These are phyloP conservation scores for Suhomyces kunorum DNA, from an alignment of 1,139 yeast genomes.

Conservation along the genomic window DNA sequence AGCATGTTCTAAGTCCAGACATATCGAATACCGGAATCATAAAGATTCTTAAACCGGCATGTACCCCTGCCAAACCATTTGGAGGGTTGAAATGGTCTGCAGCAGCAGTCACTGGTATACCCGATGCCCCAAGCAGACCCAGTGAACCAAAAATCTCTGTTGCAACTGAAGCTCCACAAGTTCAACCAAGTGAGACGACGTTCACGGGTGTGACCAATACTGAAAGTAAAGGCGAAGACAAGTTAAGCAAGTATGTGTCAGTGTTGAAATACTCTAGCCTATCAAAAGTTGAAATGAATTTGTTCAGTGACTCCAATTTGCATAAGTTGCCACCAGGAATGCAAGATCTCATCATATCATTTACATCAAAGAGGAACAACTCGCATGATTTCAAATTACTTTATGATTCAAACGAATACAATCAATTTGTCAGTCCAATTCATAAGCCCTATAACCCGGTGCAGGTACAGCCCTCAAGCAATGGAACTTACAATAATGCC, in stretches of 20 bases:
- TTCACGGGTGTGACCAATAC: background rate
- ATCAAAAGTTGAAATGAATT: constrained; percentile 33
- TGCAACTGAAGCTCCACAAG: background rate
- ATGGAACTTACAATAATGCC: constrained; percentile 8
- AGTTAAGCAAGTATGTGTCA: constrained; percentile 23
- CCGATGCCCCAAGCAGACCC: constrained; percentile 6
- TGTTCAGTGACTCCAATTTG: constrained; percentile 44
- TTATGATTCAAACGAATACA: constrained; percentile 26
- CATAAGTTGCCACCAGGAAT: constrained; percentile 69
- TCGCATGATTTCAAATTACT: constrained; percentile 30
- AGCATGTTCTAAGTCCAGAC: constrained; percentile 18
- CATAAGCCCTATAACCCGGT: constrained; percentile 44
- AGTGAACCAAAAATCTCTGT: background rate
- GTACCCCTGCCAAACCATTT: constrained; percentile 63
- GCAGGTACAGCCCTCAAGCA: constrained; percentile 28
- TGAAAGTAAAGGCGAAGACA: background rate
- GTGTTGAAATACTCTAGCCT: constrained; percentile 37
- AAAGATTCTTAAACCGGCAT: constrained; percentile 64
- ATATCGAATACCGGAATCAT: constrained; percentile 24
- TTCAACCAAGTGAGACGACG: background rate
- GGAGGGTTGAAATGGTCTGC: constrained; percentile 72
- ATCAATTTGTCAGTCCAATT: constrained; percentile 35
- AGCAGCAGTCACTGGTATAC: constrained; percentile 54
- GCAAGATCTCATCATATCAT: constrained; percentile 61
- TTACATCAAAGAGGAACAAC: constrained; percentile 43